These are phyloP conservation scores for Sisymbrium altissimum DNA, from an alignment of 345 rosid genomes.

Conservation along the genomic window DNA sequence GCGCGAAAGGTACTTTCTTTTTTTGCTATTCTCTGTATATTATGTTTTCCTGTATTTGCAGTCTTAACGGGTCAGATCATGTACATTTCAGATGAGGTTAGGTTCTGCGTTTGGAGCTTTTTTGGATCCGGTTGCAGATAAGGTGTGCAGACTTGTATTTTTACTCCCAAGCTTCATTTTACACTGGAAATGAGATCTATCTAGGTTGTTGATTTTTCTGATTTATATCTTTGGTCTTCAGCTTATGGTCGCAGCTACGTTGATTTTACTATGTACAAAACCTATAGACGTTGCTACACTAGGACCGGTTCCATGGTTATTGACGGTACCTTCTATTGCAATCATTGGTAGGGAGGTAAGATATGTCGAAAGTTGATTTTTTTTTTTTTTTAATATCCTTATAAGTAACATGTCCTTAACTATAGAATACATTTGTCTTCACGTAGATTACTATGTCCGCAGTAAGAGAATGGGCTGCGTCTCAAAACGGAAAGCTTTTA, in stretches of 20 bases:
- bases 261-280: conserved; percentile 80
- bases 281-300: conserved; percentile 56
- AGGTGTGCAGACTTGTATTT: conserved; percentile 57
- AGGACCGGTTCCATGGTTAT: conserved; percentile 70
- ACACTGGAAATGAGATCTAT: not conserved
- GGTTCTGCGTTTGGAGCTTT: conserved; percentile 94
- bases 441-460: conserved; percentile 97
- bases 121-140: conserved; percentile 98
- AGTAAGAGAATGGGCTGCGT: conserved; percentile 99
- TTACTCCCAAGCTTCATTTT: not conserved
- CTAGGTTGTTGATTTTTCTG: not conserved
- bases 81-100: conserved; percentile 67
- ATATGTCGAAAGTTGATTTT: not conserved
- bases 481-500: conserved; percentile 73
- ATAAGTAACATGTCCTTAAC: not conserved
- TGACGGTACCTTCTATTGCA: conserved; percentile 85
- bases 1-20: conserved; percentile 73
- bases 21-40: not conserved
- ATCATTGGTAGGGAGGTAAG: conserved; percentile 96
- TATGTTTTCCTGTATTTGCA: not conserved
- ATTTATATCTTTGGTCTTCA: conserved; percentile 33
- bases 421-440: conserved; percentile 1
- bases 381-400: not conserved
- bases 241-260: conserved; percentile 98
- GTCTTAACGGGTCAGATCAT: conserved; percentile 2